Conservation (phyloP, 1,284 basidiomycete genomes). For the Veloporphyrellus conicus region DNA sequence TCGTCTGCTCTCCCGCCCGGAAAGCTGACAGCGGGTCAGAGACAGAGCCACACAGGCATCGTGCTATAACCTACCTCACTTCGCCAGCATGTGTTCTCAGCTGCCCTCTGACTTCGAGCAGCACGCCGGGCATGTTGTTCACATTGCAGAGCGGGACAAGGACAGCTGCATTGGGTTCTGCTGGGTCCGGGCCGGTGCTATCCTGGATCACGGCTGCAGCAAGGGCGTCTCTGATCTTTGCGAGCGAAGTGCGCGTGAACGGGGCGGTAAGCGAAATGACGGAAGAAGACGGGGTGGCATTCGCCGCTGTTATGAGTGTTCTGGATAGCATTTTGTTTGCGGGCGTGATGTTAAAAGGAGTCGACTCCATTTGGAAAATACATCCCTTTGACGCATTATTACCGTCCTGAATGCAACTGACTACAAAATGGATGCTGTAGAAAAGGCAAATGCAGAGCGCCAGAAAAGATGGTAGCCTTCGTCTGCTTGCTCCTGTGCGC, state of each 20-base stretch:
- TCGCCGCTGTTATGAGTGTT: slow-evolving; percentile 16
- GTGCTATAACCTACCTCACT: slow-evolving; percentile 54
- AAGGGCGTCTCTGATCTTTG: slow-evolving; percentile 41
- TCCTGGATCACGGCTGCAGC: slow-evolving; percentile 7
- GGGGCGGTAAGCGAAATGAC: slow-evolving; percentile 37
- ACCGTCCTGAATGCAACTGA: neutral
- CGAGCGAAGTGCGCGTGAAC: slow-evolving; percentile 39
- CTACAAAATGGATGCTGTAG: slow-evolving; percentile 65
- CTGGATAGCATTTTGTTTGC: slow-evolving; percentile 24
- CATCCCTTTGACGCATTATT: neutral
- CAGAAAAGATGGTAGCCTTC: slow-evolving; percentile 60
- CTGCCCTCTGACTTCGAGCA: slow-evolving; percentile 64
- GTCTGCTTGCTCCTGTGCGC: slow-evolving; percentile 1
- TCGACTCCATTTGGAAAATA: slow-evolving; percentile 4
- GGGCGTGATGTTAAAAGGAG: neutral
- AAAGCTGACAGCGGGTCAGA: slow-evolving; percentile 47
- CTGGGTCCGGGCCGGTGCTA: slow-evolving; percentile 13
- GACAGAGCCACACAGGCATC: neutral
- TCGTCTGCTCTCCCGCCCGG: slow-evolving; percentile 72
- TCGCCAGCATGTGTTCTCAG: slow-evolving; percentile 74
- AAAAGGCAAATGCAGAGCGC: slow-evolving; percentile 64
- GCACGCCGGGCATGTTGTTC: slow-evolving; percentile 55
- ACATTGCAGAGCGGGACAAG: slow-evolving; percentile 75
- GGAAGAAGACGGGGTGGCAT: slow-evolving; percentile 12
- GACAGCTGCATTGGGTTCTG: slow-evolving; percentile 55